Conservation (phyloP, 2,329 filamentous ascomycete species). For the Xylariaceae sp. region DNA sequence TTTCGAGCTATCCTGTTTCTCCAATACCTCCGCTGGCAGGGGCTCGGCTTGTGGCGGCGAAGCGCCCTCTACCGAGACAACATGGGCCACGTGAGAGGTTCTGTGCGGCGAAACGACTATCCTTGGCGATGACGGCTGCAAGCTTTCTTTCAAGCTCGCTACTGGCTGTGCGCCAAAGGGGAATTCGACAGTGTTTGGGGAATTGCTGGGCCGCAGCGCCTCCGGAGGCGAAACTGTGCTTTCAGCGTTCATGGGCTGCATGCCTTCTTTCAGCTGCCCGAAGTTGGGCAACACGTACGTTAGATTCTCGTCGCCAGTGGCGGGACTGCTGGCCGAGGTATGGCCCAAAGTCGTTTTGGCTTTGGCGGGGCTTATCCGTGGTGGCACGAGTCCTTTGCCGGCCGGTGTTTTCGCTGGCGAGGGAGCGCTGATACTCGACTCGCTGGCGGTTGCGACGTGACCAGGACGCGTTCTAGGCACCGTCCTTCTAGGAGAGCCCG, state of each 20-base stretch:
- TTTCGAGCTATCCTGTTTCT: constrained; percentile 13
- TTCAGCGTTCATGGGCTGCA: constrained; percentile 17
- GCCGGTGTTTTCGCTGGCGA: constrained; percentile 37
- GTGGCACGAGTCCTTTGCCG: constrained; percentile 35
- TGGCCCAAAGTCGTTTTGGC: constrained; percentile 27
- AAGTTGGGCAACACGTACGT: constrained; percentile 47
- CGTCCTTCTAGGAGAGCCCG: constrained; percentile 48
- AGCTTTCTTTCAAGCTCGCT: constrained; percentile 31
- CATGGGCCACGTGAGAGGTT: constrained; percentile 23
- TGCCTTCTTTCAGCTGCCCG: constrained; percentile 31
- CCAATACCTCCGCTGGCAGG: constrained; percentile 29
- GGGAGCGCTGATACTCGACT: constrained; percentile 43
- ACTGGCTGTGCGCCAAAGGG: constrained; percentile 48
- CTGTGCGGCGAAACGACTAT: constrained; percentile 33
- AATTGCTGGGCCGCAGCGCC: constrained; percentile 36
- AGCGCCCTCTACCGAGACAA: background rate
- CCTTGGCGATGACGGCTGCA: constrained; percentile 16
- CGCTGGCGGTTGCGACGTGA: constrained; percentile 45
- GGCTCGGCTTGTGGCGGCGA: constrained; percentile 2
- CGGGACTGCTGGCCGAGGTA: constrained; percentile 36
- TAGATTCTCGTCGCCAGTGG: constrained; percentile 47
- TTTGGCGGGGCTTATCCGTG: constrained; percentile 38
- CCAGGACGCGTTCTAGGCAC: constrained; percentile 41
- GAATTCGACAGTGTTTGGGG: constrained; percentile 45
- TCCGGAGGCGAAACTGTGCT: constrained; percentile 32